Base-by-base conservation (phyloP, 2,329 filamentous ascomycete genomes). In the Colletotrichum echinochloae region DNA sequence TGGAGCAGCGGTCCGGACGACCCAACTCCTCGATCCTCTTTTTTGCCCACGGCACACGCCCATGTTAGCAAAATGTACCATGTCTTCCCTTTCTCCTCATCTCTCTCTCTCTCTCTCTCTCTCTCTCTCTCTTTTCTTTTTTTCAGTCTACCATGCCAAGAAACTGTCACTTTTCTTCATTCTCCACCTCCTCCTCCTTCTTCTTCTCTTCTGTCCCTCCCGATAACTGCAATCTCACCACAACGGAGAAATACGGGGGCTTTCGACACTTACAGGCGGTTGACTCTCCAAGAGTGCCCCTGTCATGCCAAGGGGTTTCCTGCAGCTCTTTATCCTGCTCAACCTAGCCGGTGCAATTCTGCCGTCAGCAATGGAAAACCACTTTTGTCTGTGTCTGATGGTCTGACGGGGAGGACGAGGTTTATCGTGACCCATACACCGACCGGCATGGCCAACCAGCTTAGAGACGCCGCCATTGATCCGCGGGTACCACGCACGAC, bases 221-320 rank as follows among this genome's bases (percentile, higher is more conserved):
- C 20, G 26, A 20, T n/a, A 28, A 28, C 51, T 37, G n/a, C 18
- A 44, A 35, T 20, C 55, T 48, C 23, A 60, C 33, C n/a, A 14
- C 20, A 12, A 30, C 9, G 30, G n/a, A 12, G 46, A 54, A 35
- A 28, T 37, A 28, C 33, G 49, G 41, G 41, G 64, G 49, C 14
- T 20, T n/a, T 62, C 33, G 44, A 61, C 14, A 70, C 67, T 70
- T 26, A 70, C 67, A 33, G 44, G 44, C 66, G 67, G 57, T 59
- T 70, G 67, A 70, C 67, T 70, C 74, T 76, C 74, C 60, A 74
- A 71, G 71, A 71, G 69, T 69, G 73, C 76, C 76, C 76, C 73
- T 68, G 76, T 78, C 76, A 74, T 76, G 74, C 76, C 76, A 78
- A 78, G 75, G 71, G 33, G 60, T 67, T 62, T 51, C 26, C 44